These are phyloP conservation scores for Pseudogymnoascus sp. DNA, from an alignment of 2,329 filamentous ascomycete species.

Conservation along the genomic window DNA sequence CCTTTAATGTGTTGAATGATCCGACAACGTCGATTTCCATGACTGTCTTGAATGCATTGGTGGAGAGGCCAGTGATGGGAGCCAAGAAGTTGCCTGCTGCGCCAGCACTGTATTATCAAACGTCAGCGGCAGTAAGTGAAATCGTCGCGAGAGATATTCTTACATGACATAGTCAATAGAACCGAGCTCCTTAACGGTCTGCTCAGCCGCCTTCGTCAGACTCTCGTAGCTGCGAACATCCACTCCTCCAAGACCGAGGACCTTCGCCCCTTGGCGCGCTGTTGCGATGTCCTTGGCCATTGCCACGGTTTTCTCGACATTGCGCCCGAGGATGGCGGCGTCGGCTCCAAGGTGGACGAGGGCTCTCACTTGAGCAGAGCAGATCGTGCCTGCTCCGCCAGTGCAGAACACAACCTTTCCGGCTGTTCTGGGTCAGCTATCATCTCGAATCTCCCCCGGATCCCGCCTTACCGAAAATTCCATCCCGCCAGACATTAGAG, in stretches of 20 bases:
- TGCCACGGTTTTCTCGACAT: conserved; percentile 75
- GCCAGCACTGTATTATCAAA: conserved; percentile 55
- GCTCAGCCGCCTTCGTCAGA: conserved; percentile 66
- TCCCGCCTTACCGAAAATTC: conserved; percentile 63
- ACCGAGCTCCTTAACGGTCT: conserved; percentile 75
- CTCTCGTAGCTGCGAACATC: conserved; percentile 68
- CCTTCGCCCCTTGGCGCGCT: conserved; percentile 68
- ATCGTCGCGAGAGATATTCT: conserved; percentile 22
- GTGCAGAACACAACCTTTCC: conserved; percentile 92
- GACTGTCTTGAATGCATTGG: conserved; percentile 90
- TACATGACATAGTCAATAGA: conserved; percentile 89
- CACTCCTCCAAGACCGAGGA: conserved; percentile 76
- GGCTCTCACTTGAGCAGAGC: conserved; percentile 86
- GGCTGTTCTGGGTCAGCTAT: conserved; percentile 42
- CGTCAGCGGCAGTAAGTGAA: background rate
- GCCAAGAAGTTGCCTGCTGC: conserved; percentile 94
- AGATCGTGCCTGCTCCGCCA: conserved; percentile 87
- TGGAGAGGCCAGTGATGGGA: conserved; percentile 69
- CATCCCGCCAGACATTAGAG: conserved; percentile 77
- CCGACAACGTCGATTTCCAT: conserved; percentile 95
- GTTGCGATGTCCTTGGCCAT: conserved; percentile 77
- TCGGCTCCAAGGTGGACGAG: conserved; percentile 86
- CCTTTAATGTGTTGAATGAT: conserved; percentile 91
- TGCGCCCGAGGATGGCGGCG: conserved; percentile 89
- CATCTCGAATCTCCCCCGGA: background rate